phyloP scores from a whole-genome alignment of 1,284 basidiomycete genomes.

The Rhodotorula sp. region DNA sequence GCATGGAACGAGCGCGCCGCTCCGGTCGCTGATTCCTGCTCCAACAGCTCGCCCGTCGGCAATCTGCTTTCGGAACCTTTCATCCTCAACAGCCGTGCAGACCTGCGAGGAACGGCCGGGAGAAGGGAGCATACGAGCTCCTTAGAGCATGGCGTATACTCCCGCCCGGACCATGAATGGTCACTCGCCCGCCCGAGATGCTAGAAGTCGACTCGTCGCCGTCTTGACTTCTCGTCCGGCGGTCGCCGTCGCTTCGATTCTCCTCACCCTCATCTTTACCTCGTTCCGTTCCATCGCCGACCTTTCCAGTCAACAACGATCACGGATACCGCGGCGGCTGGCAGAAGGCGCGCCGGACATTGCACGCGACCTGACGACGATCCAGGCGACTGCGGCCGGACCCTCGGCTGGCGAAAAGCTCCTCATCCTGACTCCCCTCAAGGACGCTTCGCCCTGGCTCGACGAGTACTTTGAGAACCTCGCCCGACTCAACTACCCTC shows the following conservation, averaged over 20 bases:
- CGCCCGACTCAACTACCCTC: slow-evolving; percentile 4
- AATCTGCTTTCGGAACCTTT: too few species aligned
- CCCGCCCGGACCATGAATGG: too few species aligned
- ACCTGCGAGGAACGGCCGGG: too few species aligned
- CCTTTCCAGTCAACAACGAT: not conserved
- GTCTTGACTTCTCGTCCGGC: slow-evolving; percentile 5
- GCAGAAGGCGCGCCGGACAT: not conserved
- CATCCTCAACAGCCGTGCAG: too few species aligned
- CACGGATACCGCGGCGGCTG: too few species aligned
- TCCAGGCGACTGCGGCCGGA: slow-evolving; percentile 16
- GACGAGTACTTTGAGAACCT: slow-evolving; percentile 38
- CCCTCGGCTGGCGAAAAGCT: slow-evolving; percentile 11
- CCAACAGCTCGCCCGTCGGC: too few species aligned
- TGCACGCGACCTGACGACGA: slow-evolving; percentile 17
- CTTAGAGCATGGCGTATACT: too few species aligned
- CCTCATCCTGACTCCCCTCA: slow-evolving; percentile 33
- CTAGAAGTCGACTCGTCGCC: not conserved
- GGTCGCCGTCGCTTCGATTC: slow-evolving; percentile 18
- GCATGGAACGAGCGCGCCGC: too few species aligned
- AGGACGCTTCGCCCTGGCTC: slow-evolving; percentile 26
- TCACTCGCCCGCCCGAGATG: not conserved
- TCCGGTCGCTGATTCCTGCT: too few species aligned
- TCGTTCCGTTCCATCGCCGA: not conserved
- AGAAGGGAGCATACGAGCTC: too few species aligned
- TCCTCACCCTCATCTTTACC: slow-evolving; percentile 14